These are phyloP conservation scores for Bombardia bombarda DNA, from an alignment of 495 filamentous ascomycete species.

Conservation along the genomic window DNA sequence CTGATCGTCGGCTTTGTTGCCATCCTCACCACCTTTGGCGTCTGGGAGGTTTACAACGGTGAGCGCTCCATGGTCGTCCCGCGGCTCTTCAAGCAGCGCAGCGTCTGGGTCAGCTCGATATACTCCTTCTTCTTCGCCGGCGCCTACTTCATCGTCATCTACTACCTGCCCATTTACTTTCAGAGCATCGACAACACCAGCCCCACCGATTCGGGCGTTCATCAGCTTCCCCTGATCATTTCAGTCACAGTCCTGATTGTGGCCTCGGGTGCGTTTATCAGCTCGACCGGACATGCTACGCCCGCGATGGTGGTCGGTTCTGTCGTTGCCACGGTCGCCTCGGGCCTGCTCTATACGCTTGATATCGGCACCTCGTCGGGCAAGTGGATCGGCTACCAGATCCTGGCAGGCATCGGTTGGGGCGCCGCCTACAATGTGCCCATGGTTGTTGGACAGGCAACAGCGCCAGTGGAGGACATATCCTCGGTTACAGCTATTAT, in stretches of 20 bases:
- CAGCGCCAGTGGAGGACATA: conserved; percentile 29
- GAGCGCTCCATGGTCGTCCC: conserved; percentile 37
- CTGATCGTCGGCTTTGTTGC: conserved; percentile 56
- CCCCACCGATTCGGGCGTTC: conserved; percentile 42
- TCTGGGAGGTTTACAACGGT: conserved; percentile 43
- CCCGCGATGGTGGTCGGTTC: conserved; percentile 42
- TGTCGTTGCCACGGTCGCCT: conserved; percentile 47
- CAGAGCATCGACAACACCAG: conserved; percentile 40
- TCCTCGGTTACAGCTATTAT: conserved; percentile 32
- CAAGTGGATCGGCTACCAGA: conserved; percentile 54
- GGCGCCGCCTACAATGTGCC: conserved; percentile 45
- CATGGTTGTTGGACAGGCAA: conserved; percentile 48
- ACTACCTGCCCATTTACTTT: conserved; percentile 60
- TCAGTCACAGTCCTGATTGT: conserved; percentile 41
- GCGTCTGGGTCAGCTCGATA: conserved; percentile 28
- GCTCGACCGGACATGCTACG: conserved; percentile 39
- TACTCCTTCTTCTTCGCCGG: conserved; percentile 37
- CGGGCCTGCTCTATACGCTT: conserved; percentile 44
- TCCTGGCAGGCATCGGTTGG: conserved; percentile 45
- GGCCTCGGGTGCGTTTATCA: conserved; percentile 39
- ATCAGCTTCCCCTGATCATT: conserved; percentile 45
- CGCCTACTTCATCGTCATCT: conserved; percentile 40
- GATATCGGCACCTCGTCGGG: conserved; percentile 30
- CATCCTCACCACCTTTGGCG: conserved; percentile 38
- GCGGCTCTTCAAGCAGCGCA: conserved; percentile 36